Conservation (phyloP, 208 protist genomes). For the Wallacemonas sp. region DNA sequence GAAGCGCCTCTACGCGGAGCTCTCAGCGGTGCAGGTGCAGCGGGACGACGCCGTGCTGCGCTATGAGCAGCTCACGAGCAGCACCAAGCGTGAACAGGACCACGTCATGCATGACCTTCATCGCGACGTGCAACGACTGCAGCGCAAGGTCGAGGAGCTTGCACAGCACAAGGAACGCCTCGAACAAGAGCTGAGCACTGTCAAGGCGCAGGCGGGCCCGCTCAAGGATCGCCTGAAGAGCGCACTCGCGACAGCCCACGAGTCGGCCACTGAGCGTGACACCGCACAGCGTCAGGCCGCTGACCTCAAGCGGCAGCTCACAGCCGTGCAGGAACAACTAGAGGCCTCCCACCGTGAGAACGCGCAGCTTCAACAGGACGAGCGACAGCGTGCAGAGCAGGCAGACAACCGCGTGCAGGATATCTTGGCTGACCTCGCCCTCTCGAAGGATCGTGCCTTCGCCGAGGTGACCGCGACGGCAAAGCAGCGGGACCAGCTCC, state of each 20-base stretch:
- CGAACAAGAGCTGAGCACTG: slow-evolving; percentile 13
- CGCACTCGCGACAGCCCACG: slow-evolving; percentile 12
- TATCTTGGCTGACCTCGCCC: slow-evolving; percentile 26
- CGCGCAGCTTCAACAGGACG: slow-evolving; percentile 9
- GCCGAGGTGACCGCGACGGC: slow-evolving; percentile 30
- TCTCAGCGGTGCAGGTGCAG: slow-evolving; percentile 56
- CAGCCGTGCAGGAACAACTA: slow-evolving; percentile 5
- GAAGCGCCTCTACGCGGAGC: slow-evolving; percentile 67
- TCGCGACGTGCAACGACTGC: slow-evolving; percentile 25
- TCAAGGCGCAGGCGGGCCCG: slow-evolving; percentile 8
- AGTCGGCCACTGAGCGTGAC: slow-evolving; percentile 16
- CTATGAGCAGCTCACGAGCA: slow-evolving; percentile 61
- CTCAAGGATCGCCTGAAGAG: slow-evolving; percentile 20
- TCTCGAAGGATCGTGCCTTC: slow-evolving; percentile 20
- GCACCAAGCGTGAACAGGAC: slow-evolving; percentile 47
- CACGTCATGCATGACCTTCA: slow-evolving; percentile 29
- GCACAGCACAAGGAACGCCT: slow-evolving; percentile 23
- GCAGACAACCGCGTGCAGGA: slow-evolving; percentile 26
- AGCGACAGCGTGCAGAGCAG: slow-evolving; percentile 21
- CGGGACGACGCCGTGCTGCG: slow-evolving; percentile 69
- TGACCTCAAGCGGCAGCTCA: slow-evolving; percentile 32
- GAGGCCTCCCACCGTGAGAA: slow-evolving; percentile 16
- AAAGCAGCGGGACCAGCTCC: slow-evolving; percentile 25
- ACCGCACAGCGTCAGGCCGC: slow-evolving; percentile 16
- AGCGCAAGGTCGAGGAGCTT: slow-evolving; percentile 22